Evolutionary conservation across 2,329 filamentous ascomycete species (phyloP), one percentile per base, ranked within the genome.

Genomic region (Penicillium sp.): DNA sequence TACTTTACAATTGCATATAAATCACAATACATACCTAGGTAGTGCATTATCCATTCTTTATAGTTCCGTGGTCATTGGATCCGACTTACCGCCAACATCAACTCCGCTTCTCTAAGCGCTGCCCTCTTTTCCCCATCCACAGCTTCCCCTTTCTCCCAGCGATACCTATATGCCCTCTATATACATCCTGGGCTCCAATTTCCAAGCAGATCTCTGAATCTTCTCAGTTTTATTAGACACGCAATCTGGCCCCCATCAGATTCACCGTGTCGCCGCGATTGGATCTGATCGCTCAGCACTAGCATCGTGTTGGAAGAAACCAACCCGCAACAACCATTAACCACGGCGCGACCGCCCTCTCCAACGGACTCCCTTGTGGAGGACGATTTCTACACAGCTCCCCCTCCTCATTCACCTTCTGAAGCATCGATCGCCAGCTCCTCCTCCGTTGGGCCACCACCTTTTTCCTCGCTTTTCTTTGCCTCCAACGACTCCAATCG

Each of bases 381-480:
- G 58, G 62, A 58, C 44, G 55, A 60, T 44, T 61, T 57, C 44
- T 64, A 63, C 56, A 63, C 56, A 34, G 57, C 57, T 37, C 64
- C 62, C 44, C 66, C 65, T 37, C 55, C 56, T 33, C 64, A 62
- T 52, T 60, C 59, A 15, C 64, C 60, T 25, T 54, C 47, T 37
- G 60, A 61, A 51, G 59, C 67, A 37, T 69, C 69, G 46, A 64
- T 70, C 28, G 68, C 72, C 32, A 63, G 62, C 60, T 66, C 70
- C 59, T 70, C 75, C 47, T 76, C 75, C 44, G 66, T 68, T 40
- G 65, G 68, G 41, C 77, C 78, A 46, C 78, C 78, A 45, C 75
- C 78, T 44, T 82, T 81, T 64, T 79, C 76, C 41, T 78, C 77
- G 22, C 75, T 80, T 58, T 79, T 77, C 62, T 77, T 76, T 54